phyloP scores from a whole-genome alignment of 192 early-diverging fungal genomes.

The Coemansia pectinata region DNA sequence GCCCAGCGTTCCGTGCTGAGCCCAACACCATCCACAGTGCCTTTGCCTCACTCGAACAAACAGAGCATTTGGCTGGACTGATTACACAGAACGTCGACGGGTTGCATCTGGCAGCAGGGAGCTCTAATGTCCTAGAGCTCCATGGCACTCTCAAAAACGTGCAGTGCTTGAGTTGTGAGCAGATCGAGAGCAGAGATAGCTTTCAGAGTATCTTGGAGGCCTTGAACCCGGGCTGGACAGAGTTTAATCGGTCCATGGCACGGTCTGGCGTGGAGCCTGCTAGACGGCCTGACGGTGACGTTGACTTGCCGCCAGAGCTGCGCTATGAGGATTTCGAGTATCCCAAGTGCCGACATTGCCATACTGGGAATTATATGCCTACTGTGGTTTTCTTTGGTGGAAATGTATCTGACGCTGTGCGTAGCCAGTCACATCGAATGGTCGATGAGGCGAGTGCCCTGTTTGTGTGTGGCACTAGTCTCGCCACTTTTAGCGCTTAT shows the following conservation, averaged over 20 bases:
- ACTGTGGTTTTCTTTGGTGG: slow-evolving; percentile 91
- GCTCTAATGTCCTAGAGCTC: slow-evolving; percentile 70
- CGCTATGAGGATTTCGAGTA: slow-evolving; percentile 70
- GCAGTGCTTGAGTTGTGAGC: slow-evolving; percentile 70
- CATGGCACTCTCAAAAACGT: slow-evolving; percentile 81
- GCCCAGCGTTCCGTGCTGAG: slow-evolving; percentile 62
- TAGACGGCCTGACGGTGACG: slow-evolving; percentile 84
- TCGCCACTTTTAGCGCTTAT: slow-evolving; percentile 83
- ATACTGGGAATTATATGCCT: slow-evolving; percentile 66
- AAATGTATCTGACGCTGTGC: slow-evolving; percentile 64
- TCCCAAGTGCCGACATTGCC: slow-evolving; percentile 69
- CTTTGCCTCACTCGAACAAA: slow-evolving; percentile 56
- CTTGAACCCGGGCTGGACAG: slow-evolving; percentile 70
- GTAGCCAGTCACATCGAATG: slow-evolving; percentile 58
- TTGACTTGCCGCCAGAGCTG: slow-evolving; percentile 60
- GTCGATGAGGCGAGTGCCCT: slow-evolving; percentile 63
- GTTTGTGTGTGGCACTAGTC: slow-evolving; percentile 77
- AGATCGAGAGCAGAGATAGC: slow-evolving; percentile 53
- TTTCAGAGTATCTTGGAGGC: slow-evolving; percentile 68
- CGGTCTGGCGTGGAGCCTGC: slow-evolving; percentile 46
- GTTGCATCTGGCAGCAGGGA: slow-evolving; percentile 67
- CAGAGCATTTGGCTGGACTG: slow-evolving; percentile 57
- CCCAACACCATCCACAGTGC: slow-evolving; percentile 77
- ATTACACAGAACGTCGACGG: slow-evolving; percentile 96
- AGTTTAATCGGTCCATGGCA: slow-evolving; percentile 47